phyloP scores from a whole-genome alignment of 805 yeast genomes.

The Pichia pseudocactophila region DNA sequence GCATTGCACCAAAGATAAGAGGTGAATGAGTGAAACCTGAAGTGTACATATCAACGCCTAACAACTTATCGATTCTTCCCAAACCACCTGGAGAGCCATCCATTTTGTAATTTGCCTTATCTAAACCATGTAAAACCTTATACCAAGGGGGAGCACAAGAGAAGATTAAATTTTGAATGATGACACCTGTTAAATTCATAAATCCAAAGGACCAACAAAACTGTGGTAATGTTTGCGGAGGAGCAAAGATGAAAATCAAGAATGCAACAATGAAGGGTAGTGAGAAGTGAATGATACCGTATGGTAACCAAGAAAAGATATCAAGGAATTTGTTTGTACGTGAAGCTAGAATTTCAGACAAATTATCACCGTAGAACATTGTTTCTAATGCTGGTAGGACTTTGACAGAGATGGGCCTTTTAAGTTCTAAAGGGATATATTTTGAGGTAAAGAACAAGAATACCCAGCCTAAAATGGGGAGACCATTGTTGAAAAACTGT shows the following conservation, averaged over 20 bases:
- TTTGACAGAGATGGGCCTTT: slow-evolving; percentile 84
- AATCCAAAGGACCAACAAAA: slow-evolving; percentile 93
- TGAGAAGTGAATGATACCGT: slow-evolving; percentile 85
- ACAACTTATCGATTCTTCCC: slow-evolving; percentile 69
- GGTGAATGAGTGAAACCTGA: slow-evolving; percentile 79
- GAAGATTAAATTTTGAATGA: slow-evolving; percentile 61
- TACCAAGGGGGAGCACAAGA: slow-evolving; percentile 99
- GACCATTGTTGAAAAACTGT: slow-evolving; percentile 75
- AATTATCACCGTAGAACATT: slow-evolving; percentile 84
- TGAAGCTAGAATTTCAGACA: slow-evolving; percentile 77
- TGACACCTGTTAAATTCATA: slow-evolving; percentile 82
- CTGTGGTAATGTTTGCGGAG: slow-evolving; percentile 76
- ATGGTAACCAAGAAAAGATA: slow-evolving; percentile 88
- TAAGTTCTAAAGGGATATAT: slow-evolving; percentile 60
- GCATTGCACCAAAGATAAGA: slow-evolving; percentile 75
- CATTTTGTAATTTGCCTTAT: slow-evolving; percentile 87
- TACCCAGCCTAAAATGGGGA: slow-evolving; percentile 85
- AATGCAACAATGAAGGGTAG: slow-evolving; percentile 82
- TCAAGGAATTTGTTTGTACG: slow-evolving; percentile 60
- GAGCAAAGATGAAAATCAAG: slow-evolving; percentile 75
- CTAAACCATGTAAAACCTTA: slow-evolving; percentile 70
- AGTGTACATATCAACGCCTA: slow-evolving; percentile 79
- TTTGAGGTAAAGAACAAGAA: slow-evolving; percentile 72
- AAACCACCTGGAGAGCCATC: slow-evolving; percentile 94
- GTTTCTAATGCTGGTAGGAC: slow-evolving; percentile 91